Evolutionary conservation across 2,329 filamentous ascomycete genomes (phyloP), one percentile per base, ranked within the genome.

Genomic region (Aspergillus brunneoviolaceus): DNA sequence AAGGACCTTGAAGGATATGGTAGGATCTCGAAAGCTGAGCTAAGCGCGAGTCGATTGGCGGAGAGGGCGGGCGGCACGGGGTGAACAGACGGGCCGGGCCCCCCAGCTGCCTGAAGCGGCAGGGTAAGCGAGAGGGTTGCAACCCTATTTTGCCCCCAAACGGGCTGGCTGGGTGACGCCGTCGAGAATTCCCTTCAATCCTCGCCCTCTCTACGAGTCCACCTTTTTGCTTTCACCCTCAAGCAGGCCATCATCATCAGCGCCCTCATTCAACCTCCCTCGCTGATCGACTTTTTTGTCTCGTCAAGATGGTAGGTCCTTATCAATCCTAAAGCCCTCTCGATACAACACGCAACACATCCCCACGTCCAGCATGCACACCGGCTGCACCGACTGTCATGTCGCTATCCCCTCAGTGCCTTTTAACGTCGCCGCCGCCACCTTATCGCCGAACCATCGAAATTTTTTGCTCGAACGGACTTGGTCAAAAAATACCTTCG

Each of bases 261-360:
- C 74, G 70, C 70, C 63, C 63, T 63, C 66, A 69, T 72, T 72
- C 71, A 75, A 74, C 69, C 67, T 66, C 62, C 62, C 60, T 76
- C 75, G 74, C 73, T 77, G 75, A 78, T 77, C 71, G 71, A 70
- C 67, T 70, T 73, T 73, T 71, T 67, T 68, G 66, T 70, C 68
- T 73, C 70, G 74, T 74, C 76, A 79, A 77, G 73, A 79, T 79
- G 76, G 76, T 79, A 68, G 65, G 76, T 72, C 63, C n/a, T 27
- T 59, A 47, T 48, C 59, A 57, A 59, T 60, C 51, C 42, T 25
- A 16, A 25, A 55, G 23, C n/a, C 23, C 51, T 49, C n/a, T 52
- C 35, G 55, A 52, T 39, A 48, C 39, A 45, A 9, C 27, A 21
- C 58, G 29, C 50, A 19, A 27, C 25, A 54, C 16, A 51, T 45